Percentiles rank a stretch among this genome's conserved stretches.
Conservation (phyloP, 2,329 filamentous ascomycete species). For the Neurospora sp. region DNA sequence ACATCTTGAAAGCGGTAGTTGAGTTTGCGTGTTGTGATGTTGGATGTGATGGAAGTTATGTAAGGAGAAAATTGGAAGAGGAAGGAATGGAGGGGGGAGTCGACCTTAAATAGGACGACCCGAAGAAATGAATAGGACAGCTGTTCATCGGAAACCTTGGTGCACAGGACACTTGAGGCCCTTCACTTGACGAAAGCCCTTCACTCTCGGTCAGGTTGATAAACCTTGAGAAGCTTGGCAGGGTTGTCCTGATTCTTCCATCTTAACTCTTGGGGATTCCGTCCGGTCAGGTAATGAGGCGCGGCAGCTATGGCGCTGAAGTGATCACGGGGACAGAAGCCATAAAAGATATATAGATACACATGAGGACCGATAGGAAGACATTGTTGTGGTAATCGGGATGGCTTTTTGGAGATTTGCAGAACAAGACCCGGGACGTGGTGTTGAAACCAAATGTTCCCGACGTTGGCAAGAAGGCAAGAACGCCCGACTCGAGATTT, state of each 20-base stretch:
- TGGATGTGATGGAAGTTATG: background rate
- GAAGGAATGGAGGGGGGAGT: background rate
- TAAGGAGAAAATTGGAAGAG: background rate
- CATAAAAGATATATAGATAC: background rate
- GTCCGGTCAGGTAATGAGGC: background rate
- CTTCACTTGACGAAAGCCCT: background rate
- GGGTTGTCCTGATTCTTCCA: background rate
- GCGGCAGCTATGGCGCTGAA: background rate
- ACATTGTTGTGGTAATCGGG: too few relatives aligned
- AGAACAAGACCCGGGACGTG: too few relatives aligned
- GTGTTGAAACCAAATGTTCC: too few relatives aligned
- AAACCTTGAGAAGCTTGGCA: background rate
- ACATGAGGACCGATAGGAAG: too few relatives aligned
- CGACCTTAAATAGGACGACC: background rate
- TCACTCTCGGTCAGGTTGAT: background rate
- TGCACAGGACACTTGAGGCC: background rate
- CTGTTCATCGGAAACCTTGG: background rate
- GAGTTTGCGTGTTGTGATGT: background rate
- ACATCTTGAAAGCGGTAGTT: background rate
- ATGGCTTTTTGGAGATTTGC: too few relatives aligned
- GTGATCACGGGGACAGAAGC: background rate
- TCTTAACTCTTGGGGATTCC: background rate
- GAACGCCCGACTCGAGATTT: too few relatives aligned
- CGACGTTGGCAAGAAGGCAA: too few relatives aligned
- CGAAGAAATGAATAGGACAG: background rate